phyloP scores from a whole-genome alignment of 2,329 filamentous ascomycete genomes.

The Alternaria angustiovoidea region DNA sequence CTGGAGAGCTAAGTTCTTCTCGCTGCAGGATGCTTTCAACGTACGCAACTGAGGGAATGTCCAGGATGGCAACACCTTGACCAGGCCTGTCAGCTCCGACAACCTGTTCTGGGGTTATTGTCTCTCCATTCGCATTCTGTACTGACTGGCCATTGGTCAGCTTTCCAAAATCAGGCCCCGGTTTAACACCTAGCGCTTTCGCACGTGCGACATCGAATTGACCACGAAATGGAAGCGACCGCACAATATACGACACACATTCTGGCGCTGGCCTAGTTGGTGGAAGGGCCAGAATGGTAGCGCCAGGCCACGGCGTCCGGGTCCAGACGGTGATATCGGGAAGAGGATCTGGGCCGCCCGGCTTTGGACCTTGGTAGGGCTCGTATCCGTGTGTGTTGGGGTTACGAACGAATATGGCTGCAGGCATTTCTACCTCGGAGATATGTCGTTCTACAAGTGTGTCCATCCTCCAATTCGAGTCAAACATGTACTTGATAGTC shows the following conservation, averaged over 20 bases:
- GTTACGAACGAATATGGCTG: conserved; percentile 74
- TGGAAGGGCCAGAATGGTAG: conserved; percentile 71
- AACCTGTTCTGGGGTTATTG: conserved; percentile 87
- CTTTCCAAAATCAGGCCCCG: conserved; percentile 64
- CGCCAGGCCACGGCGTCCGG: conserved; percentile 80
- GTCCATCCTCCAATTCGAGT: conserved; percentile 77
- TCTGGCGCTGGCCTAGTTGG: conserved; percentile 70
- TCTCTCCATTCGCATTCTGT: conserved; percentile 68
- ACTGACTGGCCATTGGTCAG: conserved; percentile 72
- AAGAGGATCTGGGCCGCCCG: conserved; percentile 58
- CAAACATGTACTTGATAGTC: conserved; percentile 79
- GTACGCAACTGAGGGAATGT: conserved; percentile 76
- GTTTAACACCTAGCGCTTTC: conserved; percentile 68
- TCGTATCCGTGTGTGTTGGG: conserved; percentile 68
- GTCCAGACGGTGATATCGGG: conserved; percentile 76
- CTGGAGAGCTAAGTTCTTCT: conserved; percentile 72
- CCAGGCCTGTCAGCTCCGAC: conserved; percentile 73
- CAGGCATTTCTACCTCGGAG: conserved; percentile 71
- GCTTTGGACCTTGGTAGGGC: conserved; percentile 73
- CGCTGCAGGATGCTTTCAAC: conserved; percentile 73
- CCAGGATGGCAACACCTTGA: conserved; percentile 78
- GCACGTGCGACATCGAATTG: conserved; percentile 78
- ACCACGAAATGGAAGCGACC: conserved; percentile 77
- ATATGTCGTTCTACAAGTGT: conserved; percentile 72
- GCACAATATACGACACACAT: conserved; percentile 86